Base-by-base conservation (phyloP, 345 rosid genomes). In the Diplotaxis tenuifolia region DNA sequence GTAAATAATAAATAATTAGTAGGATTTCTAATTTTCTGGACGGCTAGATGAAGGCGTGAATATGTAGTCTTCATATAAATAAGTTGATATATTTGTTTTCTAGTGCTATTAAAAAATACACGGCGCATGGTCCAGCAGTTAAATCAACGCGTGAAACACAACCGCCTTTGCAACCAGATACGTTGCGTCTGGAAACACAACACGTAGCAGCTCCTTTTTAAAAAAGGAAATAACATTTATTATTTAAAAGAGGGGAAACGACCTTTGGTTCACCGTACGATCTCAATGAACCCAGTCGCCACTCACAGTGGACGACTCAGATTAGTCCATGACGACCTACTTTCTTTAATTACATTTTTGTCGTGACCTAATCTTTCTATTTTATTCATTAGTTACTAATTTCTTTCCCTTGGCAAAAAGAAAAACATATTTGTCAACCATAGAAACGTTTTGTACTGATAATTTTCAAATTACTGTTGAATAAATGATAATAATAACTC, bases 181-280 rank as follows among this genome's bases (percentile, higher is more conserved):
- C 56, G 71, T 73, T 68, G 78, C 74, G 67, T 78, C 70, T 73
- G 4, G 1, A 47, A 62, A 29, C 66, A 38, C 45, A 62, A 70
- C 71, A 67, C 81, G 69, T 71, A 73, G 80, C 76, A 69, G 50
- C 70, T 72, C 68, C 72, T 74, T 3, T 18, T 23, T 18, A 6
- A 1, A n/a, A 74, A 68, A 42, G 47, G 0, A 63, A 56, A 76
- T 14, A n/a, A 55, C 66, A 67, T 73, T 61, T 78, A 60, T 23
- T 67, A 68, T 73, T 21, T 62, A n/a, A n/a, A n/a, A 66, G 22
- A 7, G 50, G 62, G 67, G 62, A 80, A 60, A 27, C 23, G 73
- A 74, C 79, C 40, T 60, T n/a, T 40, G 9, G 4, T 53, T 2
- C 34, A 45, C 86, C 83, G 79, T 83, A 75, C 31, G 84, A 85